Conservation (phyloP, 2,329 filamentous ascomycete genomes). For the Colletotrichum graminicola region DNA sequence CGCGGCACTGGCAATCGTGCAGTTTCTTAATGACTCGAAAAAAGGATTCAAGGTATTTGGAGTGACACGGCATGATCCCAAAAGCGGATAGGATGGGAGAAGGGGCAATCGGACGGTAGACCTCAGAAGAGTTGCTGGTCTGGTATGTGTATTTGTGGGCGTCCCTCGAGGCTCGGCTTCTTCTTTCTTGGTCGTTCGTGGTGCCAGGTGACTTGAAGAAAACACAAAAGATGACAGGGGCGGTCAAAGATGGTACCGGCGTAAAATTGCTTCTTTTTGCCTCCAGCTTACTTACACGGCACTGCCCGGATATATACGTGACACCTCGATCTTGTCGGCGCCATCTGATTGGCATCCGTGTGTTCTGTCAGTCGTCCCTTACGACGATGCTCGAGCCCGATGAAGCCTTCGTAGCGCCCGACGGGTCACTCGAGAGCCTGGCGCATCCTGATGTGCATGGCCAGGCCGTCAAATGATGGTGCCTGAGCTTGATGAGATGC, state of each 20-base stretch:
- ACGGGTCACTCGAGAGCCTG: conserved; percentile 5
- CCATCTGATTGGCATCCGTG: conserved; percentile 29
- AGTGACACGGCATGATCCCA: conserved; percentile 1
- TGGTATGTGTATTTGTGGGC: conserved; percentile 8
- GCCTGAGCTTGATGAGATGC: conserved; percentile 33
- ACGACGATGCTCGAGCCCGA: conserved; percentile 7
- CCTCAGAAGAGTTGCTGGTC: background rate
- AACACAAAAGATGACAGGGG: conserved; percentile 15
- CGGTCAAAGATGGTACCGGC: conserved; percentile 12
- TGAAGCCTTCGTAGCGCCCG: conserved; percentile 20
- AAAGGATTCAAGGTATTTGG: background rate
- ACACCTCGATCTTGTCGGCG: conserved; percentile 29
- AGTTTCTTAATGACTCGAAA: background rate
- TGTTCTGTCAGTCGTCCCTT: conserved; percentile 1
- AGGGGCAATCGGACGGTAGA: background rate
- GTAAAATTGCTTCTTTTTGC: conserved; percentile 25
- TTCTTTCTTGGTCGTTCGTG: conserved; percentile 3
- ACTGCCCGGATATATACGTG: conserved; percentile 37
- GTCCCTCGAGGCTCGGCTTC: conserved; percentile 10
- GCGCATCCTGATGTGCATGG: conserved; percentile 14
- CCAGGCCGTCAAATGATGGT: conserved; percentile 26
- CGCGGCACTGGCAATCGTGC: background rate
- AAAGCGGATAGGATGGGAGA: background rate
- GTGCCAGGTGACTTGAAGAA: conserved; percentile 6
- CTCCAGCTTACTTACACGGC: conserved; percentile 32